Evolutionary conservation across 1,284 basidiomycete species (phyloP).

Genomic region (Stygiomarasmius scandens): DNA sequence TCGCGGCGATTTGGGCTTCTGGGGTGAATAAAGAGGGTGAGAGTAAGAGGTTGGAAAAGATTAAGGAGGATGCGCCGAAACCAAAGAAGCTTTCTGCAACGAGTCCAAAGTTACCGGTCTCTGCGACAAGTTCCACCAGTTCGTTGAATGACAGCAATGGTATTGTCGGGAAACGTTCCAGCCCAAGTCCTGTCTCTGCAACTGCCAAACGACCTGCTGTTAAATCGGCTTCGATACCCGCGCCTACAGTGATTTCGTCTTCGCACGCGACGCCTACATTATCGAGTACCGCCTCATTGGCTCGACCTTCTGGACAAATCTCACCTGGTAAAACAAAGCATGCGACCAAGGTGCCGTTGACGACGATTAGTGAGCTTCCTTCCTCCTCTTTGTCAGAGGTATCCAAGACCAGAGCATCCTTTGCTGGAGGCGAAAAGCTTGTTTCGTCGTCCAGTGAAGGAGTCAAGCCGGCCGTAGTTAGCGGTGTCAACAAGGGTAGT

Average conservation of each 20-base stretch:
- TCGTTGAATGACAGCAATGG: slow-evolving; percentile 27
- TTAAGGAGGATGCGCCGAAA: neutral
- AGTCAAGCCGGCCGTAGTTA: neutral
- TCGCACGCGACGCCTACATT: slow-evolving; percentile 71
- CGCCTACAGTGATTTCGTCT: slow-evolving; percentile 67
- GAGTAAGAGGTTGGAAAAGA: slow-evolving; percentile 3
- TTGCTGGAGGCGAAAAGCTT: neutral
- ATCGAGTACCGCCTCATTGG: slow-evolving; percentile 74
- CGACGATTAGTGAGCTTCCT: slow-evolving; percentile 15
- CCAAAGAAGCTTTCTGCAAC: slow-evolving; percentile 9
- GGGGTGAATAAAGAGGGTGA: slow-evolving; percentile 27
- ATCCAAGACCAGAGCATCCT: neutral
- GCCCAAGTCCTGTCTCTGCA: slow-evolving; percentile 24
- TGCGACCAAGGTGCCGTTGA: slow-evolving; percentile 9
- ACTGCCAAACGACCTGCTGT: slow-evolving; percentile 34
- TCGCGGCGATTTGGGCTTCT: slow-evolving; percentile 73
- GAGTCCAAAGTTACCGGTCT: slow-evolving; percentile 3
- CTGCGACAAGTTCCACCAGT: slow-evolving; percentile 6
- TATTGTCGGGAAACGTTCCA: slow-evolving; percentile 13
- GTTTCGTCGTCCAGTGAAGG: slow-evolving; percentile 1
- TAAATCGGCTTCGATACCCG: slow-evolving; percentile 50
- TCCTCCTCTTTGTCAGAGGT: neutral
- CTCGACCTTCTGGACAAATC: slow-evolving; percentile 42
- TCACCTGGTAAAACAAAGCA: slow-evolving; percentile 20
- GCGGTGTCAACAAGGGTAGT: neutral